Percentiles rank a stretch among this genome's conserved stretches.
Conservation (phyloP, 768 basidiomycete species). For the Candolleomyces eurysporus region DNA sequence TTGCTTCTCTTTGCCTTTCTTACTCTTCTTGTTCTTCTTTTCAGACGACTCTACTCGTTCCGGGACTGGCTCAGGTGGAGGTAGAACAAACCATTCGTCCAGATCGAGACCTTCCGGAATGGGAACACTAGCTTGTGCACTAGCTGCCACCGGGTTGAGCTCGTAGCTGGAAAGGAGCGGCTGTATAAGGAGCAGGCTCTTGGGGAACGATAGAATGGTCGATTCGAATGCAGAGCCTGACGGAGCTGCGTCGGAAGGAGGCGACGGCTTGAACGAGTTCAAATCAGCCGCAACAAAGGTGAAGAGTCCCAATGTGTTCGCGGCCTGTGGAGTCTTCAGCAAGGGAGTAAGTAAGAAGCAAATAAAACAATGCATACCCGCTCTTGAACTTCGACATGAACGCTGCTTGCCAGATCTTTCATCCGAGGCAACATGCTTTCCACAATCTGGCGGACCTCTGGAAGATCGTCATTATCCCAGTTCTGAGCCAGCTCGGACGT, state of each 20-base stretch:
- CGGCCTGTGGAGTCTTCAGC: constrained; percentile 52
- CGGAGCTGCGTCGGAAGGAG: constrained; percentile 30
- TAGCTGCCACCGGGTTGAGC: constrained; percentile 78
- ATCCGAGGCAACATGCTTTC: constrained; percentile 60
- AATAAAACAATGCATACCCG: constrained; percentile 51
- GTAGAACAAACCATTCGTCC: constrained; percentile 80
- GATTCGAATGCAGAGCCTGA: constrained; percentile 34
- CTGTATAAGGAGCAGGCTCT: constrained; percentile 82
- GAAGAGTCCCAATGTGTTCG: constrained; percentile 73
- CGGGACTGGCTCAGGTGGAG: constrained; percentile 37
- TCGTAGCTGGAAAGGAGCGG: constrained; percentile 78
- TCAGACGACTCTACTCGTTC: constrained; percentile 40
- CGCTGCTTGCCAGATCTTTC: constrained; percentile 53
- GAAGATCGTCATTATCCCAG: constrained; percentile 75
- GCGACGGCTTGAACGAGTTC: constrained; percentile 40
- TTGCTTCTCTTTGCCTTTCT: constrained; percentile 35
- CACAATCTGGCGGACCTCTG: constrained; percentile 63
- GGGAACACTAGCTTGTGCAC: constrained; percentile 79
- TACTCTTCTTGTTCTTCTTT: constrained; percentile 41
- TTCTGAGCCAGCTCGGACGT: constrained; percentile 67
- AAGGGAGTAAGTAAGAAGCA: neutral
- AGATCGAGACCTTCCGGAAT: constrained; percentile 85
- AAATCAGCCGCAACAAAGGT: constrained; percentile 77
- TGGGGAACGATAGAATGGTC: constrained; percentile 68
- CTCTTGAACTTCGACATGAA: constrained; percentile 90